A percentile compares a stretch with the other conserved stretches of the same genome.
Evolutionary conservation across 2,329 filamentous ascomycete genomes (phyloP).

Genomic region (Helicocarpus griseus): DNA sequence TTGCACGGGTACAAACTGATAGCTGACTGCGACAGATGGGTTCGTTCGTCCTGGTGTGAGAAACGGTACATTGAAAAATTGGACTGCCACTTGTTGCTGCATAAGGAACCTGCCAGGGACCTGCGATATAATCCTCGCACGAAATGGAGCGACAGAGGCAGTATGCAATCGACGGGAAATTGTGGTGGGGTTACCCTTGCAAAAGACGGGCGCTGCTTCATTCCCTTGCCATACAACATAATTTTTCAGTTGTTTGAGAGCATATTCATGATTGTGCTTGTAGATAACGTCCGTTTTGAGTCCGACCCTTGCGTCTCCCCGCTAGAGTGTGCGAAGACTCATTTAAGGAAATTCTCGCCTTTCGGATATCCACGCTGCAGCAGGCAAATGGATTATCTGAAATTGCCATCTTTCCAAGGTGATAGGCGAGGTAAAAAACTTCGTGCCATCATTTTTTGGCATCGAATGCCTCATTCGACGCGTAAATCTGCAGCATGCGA

Average conservation of each 20-base stretch:
- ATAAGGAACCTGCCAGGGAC: neutral
- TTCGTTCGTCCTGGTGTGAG: neutral
- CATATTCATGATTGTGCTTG: neutral
- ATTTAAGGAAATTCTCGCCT: no score
- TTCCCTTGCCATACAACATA: no score
- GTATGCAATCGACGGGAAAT: no score
- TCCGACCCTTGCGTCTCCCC: neutral
- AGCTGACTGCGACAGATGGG: neutral
- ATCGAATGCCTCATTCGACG: neutral
- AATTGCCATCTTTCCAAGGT: neutral
- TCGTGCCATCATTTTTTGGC: neutral
- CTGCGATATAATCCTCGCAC: neutral
- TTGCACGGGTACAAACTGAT: neutral
- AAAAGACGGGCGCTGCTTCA: no score
- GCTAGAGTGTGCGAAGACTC: no score
- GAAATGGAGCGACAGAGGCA: no score
- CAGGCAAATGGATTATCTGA: neutral
- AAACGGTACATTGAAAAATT: neutral
- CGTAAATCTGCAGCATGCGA: neutral
- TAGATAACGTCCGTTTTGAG: neutral
- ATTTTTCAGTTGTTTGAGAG: neutral
- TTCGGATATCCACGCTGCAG: neutral
- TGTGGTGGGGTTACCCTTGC: no score
- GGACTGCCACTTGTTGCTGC: neutral
- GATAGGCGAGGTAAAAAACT: neutral